Conservation (phyloP, 345 rosid species). For the Hevea brasiliensis region DNA sequence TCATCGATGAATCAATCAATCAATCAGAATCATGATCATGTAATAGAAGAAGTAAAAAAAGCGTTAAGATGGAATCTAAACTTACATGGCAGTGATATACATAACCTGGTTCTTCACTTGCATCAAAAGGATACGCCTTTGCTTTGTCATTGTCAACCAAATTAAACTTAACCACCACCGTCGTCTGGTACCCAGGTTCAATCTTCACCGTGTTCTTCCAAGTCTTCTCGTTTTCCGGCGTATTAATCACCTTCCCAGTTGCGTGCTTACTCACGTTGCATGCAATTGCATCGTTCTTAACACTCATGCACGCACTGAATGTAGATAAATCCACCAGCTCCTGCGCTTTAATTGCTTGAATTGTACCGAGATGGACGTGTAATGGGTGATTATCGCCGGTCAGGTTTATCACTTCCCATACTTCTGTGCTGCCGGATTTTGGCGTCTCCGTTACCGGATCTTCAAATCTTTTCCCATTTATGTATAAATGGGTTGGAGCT, state of each 20-base stretch:
- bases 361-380: slow-evolving; percentile 75
- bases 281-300: slow-evolving; percentile 51
- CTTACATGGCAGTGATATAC: slow-evolving; percentile 94
- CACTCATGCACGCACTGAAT: slow-evolving; percentile 63
- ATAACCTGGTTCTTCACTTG: slow-evolving; percentile 74
- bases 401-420: slow-evolving; percentile 81
- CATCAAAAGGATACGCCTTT: slow-evolving; percentile 66
- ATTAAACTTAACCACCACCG: slow-evolving; percentile 52
- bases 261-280: slow-evolving; percentile 53
- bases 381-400: slow-evolving; percentile 85
- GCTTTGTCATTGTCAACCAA: neutral
- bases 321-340: slow-evolving; percentile 33
- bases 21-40: too few species aligned
- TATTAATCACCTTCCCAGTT: slow-evolving; percentile 48
- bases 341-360: slow-evolving; percentile 52
- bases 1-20: neutral
- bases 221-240: slow-evolving; percentile 60
- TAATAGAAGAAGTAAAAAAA: too few species aligned
- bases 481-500: slow-evolving; percentile 76
- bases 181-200: slow-evolving; percentile 61
- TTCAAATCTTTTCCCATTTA: slow-evolving; percentile 61
- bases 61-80: too few species aligned
- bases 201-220: slow-evolving; percentile 94
- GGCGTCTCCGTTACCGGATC: slow-evolving; percentile 64
- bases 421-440: slow-evolving; percentile 61